phyloP scores from a whole-genome alignment of 148 eudicot species.

The Selenicereus undatus region DNA sequence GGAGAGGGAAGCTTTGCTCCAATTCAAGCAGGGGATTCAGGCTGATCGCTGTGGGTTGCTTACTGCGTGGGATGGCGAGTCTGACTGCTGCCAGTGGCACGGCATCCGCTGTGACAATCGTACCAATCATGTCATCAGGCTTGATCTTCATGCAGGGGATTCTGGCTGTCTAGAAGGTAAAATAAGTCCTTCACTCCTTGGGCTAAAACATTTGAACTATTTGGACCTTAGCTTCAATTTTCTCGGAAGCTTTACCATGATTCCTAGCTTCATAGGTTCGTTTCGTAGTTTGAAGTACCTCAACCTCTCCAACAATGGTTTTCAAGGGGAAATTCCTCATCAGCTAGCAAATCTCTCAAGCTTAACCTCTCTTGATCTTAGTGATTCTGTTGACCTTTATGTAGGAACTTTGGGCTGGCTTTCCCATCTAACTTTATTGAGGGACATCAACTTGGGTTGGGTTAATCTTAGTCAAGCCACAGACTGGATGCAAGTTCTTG shows the following conservation, averaged over 20 bases:
- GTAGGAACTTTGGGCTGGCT: constrained; percentile 12
- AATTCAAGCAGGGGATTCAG: not conserved
- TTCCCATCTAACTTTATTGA: constrained; percentile 9
- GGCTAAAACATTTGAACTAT: not conserved
- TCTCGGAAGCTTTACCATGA: not conserved
- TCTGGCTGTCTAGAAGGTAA: not conserved
- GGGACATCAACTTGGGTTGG: constrained; percentile 9
- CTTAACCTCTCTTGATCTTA: not conserved
- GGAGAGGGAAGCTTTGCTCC: not conserved
- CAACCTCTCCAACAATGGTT: not conserved
- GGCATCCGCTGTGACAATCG: not conserved
- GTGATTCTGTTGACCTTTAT: not conserved
- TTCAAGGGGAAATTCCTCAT: not conserved
- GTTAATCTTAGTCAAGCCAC: not conserved
- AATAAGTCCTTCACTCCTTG: not conserved
- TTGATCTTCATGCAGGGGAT: too few relatives aligned
- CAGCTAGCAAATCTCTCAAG: not conserved
- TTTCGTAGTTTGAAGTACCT: not conserved
- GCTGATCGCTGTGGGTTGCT: not conserved
- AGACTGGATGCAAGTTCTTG: constrained; percentile 6
- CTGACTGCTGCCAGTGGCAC: not conserved
- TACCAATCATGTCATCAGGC: not conserved
- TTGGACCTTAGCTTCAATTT: not conserved
- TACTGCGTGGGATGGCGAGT: not conserved
- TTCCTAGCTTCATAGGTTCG: not conserved